Evolutionary conservation across 2,329 filamentous ascomycete genomes (phyloP).

Genomic region (Diplodia scrobiculata): DNA sequence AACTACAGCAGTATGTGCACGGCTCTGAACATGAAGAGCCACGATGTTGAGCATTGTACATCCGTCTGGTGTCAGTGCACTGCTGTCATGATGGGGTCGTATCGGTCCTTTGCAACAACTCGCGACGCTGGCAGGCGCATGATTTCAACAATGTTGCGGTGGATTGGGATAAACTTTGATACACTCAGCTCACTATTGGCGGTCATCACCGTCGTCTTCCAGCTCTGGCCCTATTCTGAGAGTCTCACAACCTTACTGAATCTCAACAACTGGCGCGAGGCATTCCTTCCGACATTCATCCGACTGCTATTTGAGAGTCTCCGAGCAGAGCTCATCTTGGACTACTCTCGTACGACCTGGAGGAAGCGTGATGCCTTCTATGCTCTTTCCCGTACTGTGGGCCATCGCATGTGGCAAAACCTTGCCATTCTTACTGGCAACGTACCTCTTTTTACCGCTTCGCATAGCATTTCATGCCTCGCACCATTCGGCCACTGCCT

Average conservation of each 20-base stretch:
- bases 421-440: neutral
- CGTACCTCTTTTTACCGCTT: neutral
- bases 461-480: too few species aligned
- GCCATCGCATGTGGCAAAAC: neutral
- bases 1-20: neutral
- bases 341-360: neutral
- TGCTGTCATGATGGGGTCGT: neutral
- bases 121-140: neutral
- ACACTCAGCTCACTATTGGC: neutral
- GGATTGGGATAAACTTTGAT: neutral
- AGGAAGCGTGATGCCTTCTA: neutral
- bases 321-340: neutral
- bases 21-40: neutral
- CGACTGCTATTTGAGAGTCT: neutral
- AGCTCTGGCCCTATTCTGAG: neutral
- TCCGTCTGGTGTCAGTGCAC: neutral
- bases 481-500: neutral
- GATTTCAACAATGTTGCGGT: neutral
- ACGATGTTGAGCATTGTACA: neutral
- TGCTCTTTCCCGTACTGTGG: neutral
- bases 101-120: neutral
- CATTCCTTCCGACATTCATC: neutral
- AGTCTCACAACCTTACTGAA: neutral
- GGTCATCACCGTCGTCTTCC: neutral
- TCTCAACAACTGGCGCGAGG: neutral